Conservation (phyloP, 225 moss, liverwort and hornwort species). For the Straminergon stramineum region DNA sequence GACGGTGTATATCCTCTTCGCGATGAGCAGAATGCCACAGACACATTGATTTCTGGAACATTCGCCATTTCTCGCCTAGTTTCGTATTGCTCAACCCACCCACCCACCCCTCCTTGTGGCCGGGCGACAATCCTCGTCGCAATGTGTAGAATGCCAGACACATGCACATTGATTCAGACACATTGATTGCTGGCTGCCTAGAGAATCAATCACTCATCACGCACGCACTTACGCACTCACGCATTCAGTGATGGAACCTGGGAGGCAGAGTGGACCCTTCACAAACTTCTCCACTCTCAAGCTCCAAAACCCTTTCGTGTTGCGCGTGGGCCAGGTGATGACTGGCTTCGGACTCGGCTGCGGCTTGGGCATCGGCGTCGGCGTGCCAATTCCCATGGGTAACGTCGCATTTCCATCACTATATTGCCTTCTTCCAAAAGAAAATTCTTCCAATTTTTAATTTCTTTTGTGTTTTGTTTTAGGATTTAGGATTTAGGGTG, state of each 20-base stretch:
- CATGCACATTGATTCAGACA: neutral
- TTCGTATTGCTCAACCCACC: neutral
- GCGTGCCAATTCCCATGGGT: constrained; percentile 54
- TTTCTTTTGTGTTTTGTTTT: neutral
- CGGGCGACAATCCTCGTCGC: neutral
- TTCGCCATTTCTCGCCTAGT: neutral
- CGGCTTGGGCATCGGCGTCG: constrained; percentile 52
- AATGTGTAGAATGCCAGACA: neutral
- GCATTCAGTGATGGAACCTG: constrained; percentile 5
- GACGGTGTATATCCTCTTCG: neutral
- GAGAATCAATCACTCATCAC: neutral
- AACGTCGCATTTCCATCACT: neutral
- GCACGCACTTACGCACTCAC: neutral
- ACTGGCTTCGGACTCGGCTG: constrained; percentile 55
- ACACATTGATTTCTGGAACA: neutral
- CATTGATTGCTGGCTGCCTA: neutral
- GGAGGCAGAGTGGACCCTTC: neutral
- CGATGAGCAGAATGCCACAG: neutral
- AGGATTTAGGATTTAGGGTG: neutral
- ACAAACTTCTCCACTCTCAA: neutral
- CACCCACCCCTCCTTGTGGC: neutral
- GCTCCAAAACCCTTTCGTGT: constrained; percentile 34
- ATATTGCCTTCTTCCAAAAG: neutral
- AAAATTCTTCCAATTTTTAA: neutral
- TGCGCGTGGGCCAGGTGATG: constrained; percentile 57